Evolutionary conservation across 2,329 filamentous ascomycete genomes (phyloP).

Genomic region (Aspergillus chevalieri): DNA sequence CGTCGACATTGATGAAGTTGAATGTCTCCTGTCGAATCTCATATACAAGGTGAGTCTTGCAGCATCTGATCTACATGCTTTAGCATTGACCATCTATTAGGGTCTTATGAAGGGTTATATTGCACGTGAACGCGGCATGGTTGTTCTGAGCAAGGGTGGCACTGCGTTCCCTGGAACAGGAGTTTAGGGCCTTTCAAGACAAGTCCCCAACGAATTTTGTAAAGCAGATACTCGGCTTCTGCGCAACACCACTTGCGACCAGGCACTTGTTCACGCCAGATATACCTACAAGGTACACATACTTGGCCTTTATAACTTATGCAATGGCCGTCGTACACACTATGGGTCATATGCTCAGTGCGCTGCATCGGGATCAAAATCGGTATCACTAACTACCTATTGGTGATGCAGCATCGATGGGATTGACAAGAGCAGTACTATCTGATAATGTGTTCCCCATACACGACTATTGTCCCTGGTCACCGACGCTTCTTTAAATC

Average conservation of each 20-base stretch:
- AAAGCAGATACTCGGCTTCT: neutral
- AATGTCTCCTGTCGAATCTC: slow-evolving; percentile 90
- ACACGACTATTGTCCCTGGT: neutral
- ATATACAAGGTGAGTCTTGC: slow-evolving; percentile 81
- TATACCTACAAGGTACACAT: too few relatives aligned
- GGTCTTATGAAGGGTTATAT: slow-evolving; percentile 98
- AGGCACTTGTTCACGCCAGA: too few relatives aligned
- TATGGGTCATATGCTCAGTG: too few relatives aligned
- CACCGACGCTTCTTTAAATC: neutral
- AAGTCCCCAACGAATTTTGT: neutral
- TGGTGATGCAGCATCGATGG: too few relatives aligned
- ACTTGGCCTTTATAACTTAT: too few relatives aligned
- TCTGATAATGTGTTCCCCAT: neutral
- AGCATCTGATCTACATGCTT: neutral
- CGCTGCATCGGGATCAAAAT: too few relatives aligned
- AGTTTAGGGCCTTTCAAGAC: slow-evolving; percentile 34
- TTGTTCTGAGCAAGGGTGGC: slow-evolving; percentile 86
- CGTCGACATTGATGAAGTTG: slow-evolving; percentile 85
- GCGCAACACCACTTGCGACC: neutral
- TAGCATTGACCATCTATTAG: slow-evolving; percentile 42
- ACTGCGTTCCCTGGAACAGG: slow-evolving; percentile 85
- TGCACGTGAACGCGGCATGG: slow-evolving; percentile 77
- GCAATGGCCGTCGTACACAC: too few relatives aligned
- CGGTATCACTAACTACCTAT: too few relatives aligned
- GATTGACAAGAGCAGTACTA: too few relatives aligned